Evolutionary conservation across 2,329 filamentous ascomycete species (phyloP), one percentile per base, ranked within the genome.

Genomic region (Fusarium pseudocircinatum): DNA sequence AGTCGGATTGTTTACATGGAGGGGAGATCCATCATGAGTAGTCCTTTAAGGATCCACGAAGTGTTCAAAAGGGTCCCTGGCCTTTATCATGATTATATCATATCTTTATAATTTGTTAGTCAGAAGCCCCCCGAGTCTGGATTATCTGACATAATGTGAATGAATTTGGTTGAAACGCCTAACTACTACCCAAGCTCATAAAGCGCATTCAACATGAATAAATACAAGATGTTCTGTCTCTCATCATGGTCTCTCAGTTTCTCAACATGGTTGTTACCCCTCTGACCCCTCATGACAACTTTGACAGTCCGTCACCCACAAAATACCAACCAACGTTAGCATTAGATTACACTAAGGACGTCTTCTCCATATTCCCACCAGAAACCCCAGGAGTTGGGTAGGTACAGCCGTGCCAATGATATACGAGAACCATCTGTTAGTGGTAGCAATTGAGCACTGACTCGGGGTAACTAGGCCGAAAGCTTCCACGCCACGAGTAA

Each of bases 401-500:
- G 56, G 32, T 54, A 42, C 22, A 72, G 50, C 59, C 69, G 69
- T 69, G n/a, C 70, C 69, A 72, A 72, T 72, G 15, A 59, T 40
- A 47, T 4, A 37, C 4, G 3, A 42, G 60, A 22, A 43, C 16
- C 26, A 12, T 6, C 3, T 42, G 24, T 22, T 18, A 60, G 39
- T 34, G 30, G 42, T 37, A 43, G 43, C n/a, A 37, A 60, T 56
- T 58, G n/a, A 26, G 43, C 36, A 36, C 26, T 59, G 16, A 49
- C 49, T 67, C 36, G 40, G 37, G 26, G 22, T 44, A 40, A 30
- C 50, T 60, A 26, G 44, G 18, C 67, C 60, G 36, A 42, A 46
- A 43, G 26, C 32, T 56, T 32, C 30, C 43, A 59, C 65, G 42
- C 69, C 57, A 64, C 12, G 20, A 58, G 62, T 26, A 49, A 46